phyloP scores from a whole-genome alignment of 2,329 filamentous ascomycete species.

The Colletotrichum lindemuthianum region DNA sequence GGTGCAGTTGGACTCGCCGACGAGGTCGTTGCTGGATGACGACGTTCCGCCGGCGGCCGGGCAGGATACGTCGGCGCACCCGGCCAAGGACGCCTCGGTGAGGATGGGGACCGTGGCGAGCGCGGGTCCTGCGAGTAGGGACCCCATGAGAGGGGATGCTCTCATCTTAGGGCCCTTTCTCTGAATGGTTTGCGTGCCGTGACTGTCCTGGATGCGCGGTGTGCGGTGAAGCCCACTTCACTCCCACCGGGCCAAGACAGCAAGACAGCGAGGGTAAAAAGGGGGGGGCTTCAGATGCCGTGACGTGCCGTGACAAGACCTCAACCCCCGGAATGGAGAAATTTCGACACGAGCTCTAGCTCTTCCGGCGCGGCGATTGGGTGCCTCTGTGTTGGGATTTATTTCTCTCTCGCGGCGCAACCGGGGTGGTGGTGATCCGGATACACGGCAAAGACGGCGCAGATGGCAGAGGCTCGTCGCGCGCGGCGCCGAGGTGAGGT shows the following conservation, averaged over 20 bases:
- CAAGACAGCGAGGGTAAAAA: neutral
- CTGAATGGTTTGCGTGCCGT: neutral
- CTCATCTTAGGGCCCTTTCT: constrained; percentile 15
- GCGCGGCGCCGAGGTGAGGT: constrained; percentile 19
- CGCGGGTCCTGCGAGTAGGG: constrained; percentile 32
- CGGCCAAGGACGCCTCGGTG: constrained; percentile 28
- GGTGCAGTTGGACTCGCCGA: constrained; percentile 34
- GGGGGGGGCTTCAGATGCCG: neutral
- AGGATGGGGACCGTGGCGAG: constrained; percentile 34
- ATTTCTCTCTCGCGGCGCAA: neutral
- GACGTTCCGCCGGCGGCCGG: constrained; percentile 19
- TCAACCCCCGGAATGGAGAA: neutral
- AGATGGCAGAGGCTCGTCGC: constrained; percentile 17
- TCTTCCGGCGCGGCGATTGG: neutral
- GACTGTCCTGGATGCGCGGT: neutral
- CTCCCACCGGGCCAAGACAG: neutral
- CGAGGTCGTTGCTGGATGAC: constrained; percentile 12
- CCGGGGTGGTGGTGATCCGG: constrained; percentile 6
- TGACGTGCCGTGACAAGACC: too few species aligned
- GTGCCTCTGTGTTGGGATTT: neutral
- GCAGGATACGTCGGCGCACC: constrained; percentile 31
- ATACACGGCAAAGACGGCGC: constrained; percentile 19
- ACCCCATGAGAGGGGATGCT: constrained; percentile 28
- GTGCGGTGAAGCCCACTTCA: neutral
- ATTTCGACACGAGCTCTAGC: neutral